Conservation (phyloP, 495 filamentous ascomycete genomes). For the Neurospora tetraspora region DNA sequence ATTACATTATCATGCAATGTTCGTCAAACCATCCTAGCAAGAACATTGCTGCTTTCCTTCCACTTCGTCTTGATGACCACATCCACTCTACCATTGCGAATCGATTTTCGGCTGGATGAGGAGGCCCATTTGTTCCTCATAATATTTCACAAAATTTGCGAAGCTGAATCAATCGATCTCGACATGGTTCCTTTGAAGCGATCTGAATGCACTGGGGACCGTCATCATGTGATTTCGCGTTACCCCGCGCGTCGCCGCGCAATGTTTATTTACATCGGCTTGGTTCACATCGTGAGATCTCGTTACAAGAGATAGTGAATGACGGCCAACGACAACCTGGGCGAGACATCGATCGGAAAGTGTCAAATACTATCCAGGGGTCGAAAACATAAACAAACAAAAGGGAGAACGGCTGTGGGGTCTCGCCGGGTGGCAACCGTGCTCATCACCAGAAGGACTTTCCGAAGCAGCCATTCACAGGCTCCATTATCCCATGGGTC, state of each 20-base stretch:
- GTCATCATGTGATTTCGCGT: constrained; percentile 12
- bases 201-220: not conserved
- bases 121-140: not conserved
- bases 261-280: constrained; percentile 1
- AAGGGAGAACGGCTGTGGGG: not conserved
- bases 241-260: constrained; percentile 4
- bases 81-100: not conserved
- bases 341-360: not conserved
- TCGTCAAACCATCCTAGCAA: not conserved
- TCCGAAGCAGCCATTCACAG: not conserved
- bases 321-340: not conserved
- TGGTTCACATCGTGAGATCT: not conserved
- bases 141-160: not conserved
- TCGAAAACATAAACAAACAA: not conserved
- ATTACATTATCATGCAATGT: not conserved
- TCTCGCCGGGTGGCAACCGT: not conserved
- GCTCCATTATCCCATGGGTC: not conserved
- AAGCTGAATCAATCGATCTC: not conserved
- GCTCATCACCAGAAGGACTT: not conserved
- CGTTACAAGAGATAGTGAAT: not conserved
- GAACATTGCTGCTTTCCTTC: not conserved
- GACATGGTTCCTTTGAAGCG: not conserved
- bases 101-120: not conserved
- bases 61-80: not conserved
- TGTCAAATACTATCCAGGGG: not conserved